Base-by-base conservation (phyloP, 306 rosid species). In the Cercis canadensis region DNA sequence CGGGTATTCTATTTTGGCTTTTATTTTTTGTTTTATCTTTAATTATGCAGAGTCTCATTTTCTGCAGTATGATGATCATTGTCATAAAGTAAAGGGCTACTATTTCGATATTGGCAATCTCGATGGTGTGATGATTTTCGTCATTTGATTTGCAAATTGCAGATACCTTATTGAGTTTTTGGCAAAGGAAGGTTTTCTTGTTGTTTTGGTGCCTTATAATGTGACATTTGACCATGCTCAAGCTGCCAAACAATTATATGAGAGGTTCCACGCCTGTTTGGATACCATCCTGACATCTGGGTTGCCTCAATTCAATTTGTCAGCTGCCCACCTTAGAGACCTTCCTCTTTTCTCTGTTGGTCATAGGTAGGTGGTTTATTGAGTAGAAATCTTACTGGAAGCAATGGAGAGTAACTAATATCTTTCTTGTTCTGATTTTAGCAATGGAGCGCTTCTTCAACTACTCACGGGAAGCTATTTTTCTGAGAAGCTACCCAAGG, bases 291-390 rank as follows among this genome's bases (percentile, higher is more conserved):
- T 83, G 10, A 70, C 85, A 17, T 80, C 75, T 75, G 99, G 99
- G 39, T 76, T 94, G 81, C 90, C 97, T 14, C 65, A 81, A 74
- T 82, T 82, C 61, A 81, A 84, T 74, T 78, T 91, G 44, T 77
- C 90, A 4, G 70, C 92, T 72, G 71, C 74, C 80, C 96, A 89
- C 72, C 85, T 91, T 43, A 69, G 62, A 65, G 84, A 77, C 34
- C 90, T 94, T 62, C 92, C 98, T 3, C 71, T 94, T 18, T 90
- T 90, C 69, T 86, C 85, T 29, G 96, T 94, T 74, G 99, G 96
- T 57, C 99, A 91, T 75, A 92, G 98, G 98, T 90, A 69, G 32
- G 75, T 55, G 19, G 32, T 44, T 62, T 65, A 31, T 52, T 65
- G 41, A 59, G 56, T 56, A 57, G 84, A 79, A 60, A 73, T 81